A percentile compares a stretch with the other conserved stretches of the same genome.
These are phyloP conservation scores for Aspergillus pseudoglaucus DNA, from an alignment of 2,329 filamentous ascomycete species.

Conservation along the genomic window DNA sequence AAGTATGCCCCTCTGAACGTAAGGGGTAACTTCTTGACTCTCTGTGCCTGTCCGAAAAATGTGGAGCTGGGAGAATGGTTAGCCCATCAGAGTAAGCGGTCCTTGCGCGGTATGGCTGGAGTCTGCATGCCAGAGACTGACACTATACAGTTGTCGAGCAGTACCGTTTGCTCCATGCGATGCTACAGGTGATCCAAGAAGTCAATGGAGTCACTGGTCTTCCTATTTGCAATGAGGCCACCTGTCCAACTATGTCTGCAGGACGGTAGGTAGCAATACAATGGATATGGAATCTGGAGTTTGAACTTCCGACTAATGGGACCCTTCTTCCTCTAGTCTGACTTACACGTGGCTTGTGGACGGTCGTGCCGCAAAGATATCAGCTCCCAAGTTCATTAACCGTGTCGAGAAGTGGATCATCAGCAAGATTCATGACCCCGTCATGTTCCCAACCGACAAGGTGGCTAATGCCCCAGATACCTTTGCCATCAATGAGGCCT, in stretches of 20 bases:
- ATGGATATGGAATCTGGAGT: background rate
- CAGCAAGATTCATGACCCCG: constrained; percentile 84
- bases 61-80: constrained; percentile 95
- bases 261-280: constrained; percentile 62
- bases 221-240: constrained; percentile 74
- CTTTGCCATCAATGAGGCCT: constrained; percentile 49
- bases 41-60: constrained; percentile 86
- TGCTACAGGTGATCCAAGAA: constrained; percentile 82
- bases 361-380: constrained; percentile 81
- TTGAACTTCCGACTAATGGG: constrained; percentile 11
- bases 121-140: background rate
- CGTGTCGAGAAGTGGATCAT: constrained; percentile 97
- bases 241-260: constrained; percentile 89
- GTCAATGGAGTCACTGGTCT: constrained; percentile 67
- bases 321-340: constrained; percentile 51
- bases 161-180: constrained; percentile 80
- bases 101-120: background rate
- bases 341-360: constrained; percentile 96
- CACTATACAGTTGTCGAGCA: constrained; percentile 71
- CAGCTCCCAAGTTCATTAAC: constrained; percentile 87
- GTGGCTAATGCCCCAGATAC: constrained; percentile 54
- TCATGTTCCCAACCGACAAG: constrained; percentile 84
- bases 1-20: constrained; percentile 73
- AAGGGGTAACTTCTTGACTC: constrained; percentile 94
- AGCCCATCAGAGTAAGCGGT: constrained; percentile 73